These are phyloP conservation scores for Pistacia integerrima DNA, from an alignment of 345 rosid genomes.

Conservation along the genomic window DNA sequence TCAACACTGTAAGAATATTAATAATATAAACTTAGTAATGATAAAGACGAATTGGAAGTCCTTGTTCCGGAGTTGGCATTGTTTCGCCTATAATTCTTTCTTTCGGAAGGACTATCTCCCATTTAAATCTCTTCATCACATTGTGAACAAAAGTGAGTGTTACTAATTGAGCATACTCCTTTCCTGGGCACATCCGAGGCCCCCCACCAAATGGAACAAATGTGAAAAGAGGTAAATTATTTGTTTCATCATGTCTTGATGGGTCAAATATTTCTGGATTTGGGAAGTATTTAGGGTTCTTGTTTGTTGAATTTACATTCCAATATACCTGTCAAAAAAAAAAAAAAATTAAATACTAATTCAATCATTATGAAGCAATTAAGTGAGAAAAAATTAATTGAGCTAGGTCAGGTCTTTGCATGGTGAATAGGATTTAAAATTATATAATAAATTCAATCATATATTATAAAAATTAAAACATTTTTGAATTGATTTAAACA, in stretches of 20 bases:
- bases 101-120: constrained; percentile 30
- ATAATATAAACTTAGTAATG: too few relatives aligned
- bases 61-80: neutral
- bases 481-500: too few relatives aligned
- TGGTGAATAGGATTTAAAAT: too few relatives aligned
- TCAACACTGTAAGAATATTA: too few relatives aligned
- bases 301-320: constrained; percentile 50
- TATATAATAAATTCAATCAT: too few relatives aligned
- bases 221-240: constrained; percentile 33
- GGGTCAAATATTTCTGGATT: constrained; percentile 45
- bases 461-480: too few relatives aligned
- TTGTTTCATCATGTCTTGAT: constrained; percentile 30
- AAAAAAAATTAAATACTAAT: too few relatives aligned
- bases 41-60: neutral
- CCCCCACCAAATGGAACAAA: constrained; percentile 57
- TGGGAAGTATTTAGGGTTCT: constrained; percentile 39
- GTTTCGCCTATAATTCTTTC: neutral
- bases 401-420: too few relatives aligned
- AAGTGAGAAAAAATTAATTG: too few relatives aligned
- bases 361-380: too few relatives aligned
- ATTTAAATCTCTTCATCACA: constrained; percentile 36
- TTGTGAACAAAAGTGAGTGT: constrained; percentile 44
- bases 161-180: constrained; percentile 48
- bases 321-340: constrained; percentile 36
- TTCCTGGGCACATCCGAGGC: constrained; percentile 50